Base-by-base conservation (phyloP, 2,329 filamentous ascomycete genomes). In the Periconia sp. region DNA sequence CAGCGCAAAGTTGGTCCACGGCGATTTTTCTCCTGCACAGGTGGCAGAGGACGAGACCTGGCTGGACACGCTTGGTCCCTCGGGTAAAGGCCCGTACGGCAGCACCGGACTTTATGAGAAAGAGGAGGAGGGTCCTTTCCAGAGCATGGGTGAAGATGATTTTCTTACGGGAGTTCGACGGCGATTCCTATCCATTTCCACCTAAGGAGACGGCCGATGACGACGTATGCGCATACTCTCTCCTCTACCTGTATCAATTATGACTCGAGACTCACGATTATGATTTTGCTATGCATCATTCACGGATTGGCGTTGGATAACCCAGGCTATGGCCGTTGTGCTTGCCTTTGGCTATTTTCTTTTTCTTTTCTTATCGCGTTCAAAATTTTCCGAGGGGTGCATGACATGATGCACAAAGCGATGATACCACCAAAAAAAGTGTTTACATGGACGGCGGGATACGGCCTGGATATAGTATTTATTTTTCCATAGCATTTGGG, bases 81-180 rank as follows among this genome's bases (percentile, higher is more conserved):
- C 72, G 66, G 68, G 77, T 41, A 80, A 81, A 59, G 79, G 79
- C 0, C 79, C 79, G 1, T 81, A 79, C 54, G 79, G 79, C 19
- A 76, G 73, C 58, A 79, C 76, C 15, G 79, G 79, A 1, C 69
- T 79, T 8, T 81, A 81, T 53, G 78, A 76, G 51, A 81, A 81
- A 52, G 72, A 76, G 43, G 74, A 77, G 48, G 77, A 78, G 53
- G 70, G 71, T 6, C 67, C 66, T 10, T 76, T 76, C 62, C 71
- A 74, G 50, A 66, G 68, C 46, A 69, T 76, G 27, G 62, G 69
- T 15, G 74, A 76, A 48, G 62, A 60, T 41, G 73, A 74, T n/a
- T 76, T 75, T 54, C 59, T 76, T 33, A 56, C 56, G 37, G 74
- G 74, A 10, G 65, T 74, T 40, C 65, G 71, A 57, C 63, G 68